A percentile compares a stretch with the other conserved stretches of the same genome.
Conservation (phyloP, 2,329 filamentous ascomycete genomes). For the Sodiomyces alkalinus region DNA sequence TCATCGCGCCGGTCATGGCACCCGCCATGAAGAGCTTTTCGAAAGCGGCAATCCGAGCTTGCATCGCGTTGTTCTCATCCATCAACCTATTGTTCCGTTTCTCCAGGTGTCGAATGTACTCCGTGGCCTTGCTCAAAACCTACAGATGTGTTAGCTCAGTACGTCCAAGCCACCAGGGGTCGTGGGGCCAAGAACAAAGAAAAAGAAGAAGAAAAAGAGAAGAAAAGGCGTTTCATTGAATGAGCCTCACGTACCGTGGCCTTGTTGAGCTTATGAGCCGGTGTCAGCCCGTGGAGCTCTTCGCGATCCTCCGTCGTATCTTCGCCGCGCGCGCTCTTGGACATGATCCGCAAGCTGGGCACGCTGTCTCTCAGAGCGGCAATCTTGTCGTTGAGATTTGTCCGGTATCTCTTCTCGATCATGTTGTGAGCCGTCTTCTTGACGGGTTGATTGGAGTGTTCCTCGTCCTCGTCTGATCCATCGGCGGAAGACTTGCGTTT, state of each 20-base stretch:
- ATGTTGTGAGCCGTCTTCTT: conserved; percentile 98
- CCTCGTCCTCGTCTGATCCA: conserved; percentile 35
- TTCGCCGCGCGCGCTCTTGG: conserved; percentile 52
- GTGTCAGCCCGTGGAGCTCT: conserved; percentile 66
- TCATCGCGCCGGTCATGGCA: conserved; percentile 49
- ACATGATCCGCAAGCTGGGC: conserved; percentile 74
- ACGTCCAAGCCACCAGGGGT: too few relatives aligned
- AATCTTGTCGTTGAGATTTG: conserved; percentile 95
- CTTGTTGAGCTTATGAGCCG: conserved; percentile 91
- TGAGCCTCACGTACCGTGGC: conserved; percentile 65
- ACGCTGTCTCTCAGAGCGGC: conserved; percentile 83
- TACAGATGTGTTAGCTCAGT: conserved; percentile 14
- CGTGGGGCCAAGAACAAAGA: too few relatives aligned
- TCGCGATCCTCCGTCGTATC: conserved; percentile 62
- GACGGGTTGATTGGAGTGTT: conserved; percentile 37
- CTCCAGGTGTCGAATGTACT: conserved; percentile 89
- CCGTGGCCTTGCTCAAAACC: conserved; percentile 84
- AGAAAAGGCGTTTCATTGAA: too few relatives aligned
- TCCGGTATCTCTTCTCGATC: conserved; percentile 94
- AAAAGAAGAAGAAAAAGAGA: too few relatives aligned
- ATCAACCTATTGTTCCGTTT: conserved; percentile 71
- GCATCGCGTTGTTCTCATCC: conserved; percentile 69
- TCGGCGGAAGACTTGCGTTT: conserved; percentile 58
- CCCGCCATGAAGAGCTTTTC: conserved; percentile 68
- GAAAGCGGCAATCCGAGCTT: conserved; percentile 59